Conservation (phyloP, 495 filamentous ascomycete genomes). For the Cercophora samala region DNA sequence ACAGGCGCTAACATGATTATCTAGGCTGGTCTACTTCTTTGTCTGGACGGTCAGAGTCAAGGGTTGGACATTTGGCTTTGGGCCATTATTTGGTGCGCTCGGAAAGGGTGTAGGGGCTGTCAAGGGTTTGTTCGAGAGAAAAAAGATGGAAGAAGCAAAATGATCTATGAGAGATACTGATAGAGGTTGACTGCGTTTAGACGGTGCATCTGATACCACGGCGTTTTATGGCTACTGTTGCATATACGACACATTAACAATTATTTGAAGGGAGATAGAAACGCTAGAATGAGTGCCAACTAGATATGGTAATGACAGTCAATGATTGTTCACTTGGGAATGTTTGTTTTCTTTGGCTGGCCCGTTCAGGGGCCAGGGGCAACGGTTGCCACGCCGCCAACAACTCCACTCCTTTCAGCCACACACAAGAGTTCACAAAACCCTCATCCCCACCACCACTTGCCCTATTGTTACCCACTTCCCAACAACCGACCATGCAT, state of each 20-base stretch:
- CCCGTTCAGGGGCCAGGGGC: background rate
- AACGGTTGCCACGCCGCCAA: background rate
- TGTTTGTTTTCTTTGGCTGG: background rate
- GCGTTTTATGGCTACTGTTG: background rate
- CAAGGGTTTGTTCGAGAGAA: slow-evolving; percentile 21
- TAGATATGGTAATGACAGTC: background rate
- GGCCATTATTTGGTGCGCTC: slow-evolving; percentile 24
- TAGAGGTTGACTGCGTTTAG: background rate
- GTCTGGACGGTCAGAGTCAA: slow-evolving; percentile 72
- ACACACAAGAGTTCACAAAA: too few relatives aligned
- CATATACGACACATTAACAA: background rate
- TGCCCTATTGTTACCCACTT: background rate
- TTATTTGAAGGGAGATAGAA: background rate
- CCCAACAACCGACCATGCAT: background rate
- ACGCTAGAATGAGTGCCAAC: background rate
- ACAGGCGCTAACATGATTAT: background rate
- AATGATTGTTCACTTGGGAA: background rate
- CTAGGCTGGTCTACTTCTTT: slow-evolving; percentile 74
- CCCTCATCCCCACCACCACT: slow-evolving; percentile 2
- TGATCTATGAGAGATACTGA: too few relatives aligned
- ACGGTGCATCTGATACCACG: background rate
- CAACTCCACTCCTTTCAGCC: background rate
- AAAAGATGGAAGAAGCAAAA: background rate
- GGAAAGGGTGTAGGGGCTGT: slow-evolving; percentile 12
- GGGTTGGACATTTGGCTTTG: slow-evolving; percentile 71